Conservation (phyloP, 768 basidiomycete species). For the Inosperma sp. region DNA sequence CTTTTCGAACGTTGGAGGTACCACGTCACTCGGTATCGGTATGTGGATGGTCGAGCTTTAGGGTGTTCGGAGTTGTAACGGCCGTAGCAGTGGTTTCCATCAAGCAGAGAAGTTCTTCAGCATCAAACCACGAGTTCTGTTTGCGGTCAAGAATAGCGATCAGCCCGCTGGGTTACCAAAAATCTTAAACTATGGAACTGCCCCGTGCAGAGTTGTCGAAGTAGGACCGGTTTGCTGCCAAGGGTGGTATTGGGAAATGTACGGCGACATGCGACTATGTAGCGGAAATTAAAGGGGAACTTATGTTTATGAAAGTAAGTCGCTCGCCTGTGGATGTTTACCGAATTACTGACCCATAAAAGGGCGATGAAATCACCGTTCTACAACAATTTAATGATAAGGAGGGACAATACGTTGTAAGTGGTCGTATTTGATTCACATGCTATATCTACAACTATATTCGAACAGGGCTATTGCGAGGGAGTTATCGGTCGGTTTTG, state of each 20-base stretch:
- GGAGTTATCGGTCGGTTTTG: conserved; percentile 78
- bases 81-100: too few relatives aligned
- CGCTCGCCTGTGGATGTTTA: neutral
- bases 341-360: conserved; percentile 4
- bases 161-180: too few relatives aligned
- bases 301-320: conserved; percentile 83
- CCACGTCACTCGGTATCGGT: too few relatives aligned
- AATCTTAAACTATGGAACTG: conserved; percentile 47
- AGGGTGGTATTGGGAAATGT: conserved; percentile 82
- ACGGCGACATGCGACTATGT: conserved; percentile 71
- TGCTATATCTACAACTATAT: neutral
- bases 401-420: conserved; percentile 58
- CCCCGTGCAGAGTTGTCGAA: conserved; percentile 67
- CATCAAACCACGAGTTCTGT: too few relatives aligned
- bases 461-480: conserved; percentile 73
- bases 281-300: conserved; percentile 65
- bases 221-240: conserved; percentile 82
- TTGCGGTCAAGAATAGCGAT: too few relatives aligned
- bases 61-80: too few relatives aligned
- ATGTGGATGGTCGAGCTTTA: too few relatives aligned
- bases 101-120: too few relatives aligned
- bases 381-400: conserved; percentile 61
- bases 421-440: neutral
- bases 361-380: conserved; percentile 80
- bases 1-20: too few relatives aligned